A percentile compares a stretch with the other conserved stretches of the same genome.
Evolutionary conservation across 352 stramenopile species (phyloP).

Genomic region (Globisporangium perplexum): DNA sequence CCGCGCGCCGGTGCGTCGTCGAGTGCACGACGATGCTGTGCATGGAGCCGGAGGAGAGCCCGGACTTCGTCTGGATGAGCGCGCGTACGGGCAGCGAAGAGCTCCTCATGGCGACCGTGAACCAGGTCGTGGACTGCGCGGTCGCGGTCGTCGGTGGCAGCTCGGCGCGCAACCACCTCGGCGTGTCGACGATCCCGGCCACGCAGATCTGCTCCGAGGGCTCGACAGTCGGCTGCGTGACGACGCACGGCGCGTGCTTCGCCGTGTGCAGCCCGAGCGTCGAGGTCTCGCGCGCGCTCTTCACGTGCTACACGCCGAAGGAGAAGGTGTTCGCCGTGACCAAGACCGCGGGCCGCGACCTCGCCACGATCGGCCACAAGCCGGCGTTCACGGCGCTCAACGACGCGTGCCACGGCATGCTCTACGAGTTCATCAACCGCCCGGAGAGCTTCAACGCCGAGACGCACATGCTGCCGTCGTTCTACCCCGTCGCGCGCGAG

Average conservation of each 20-base stretch:
- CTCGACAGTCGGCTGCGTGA: constrained; percentile 51
- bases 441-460: constrained; percentile 65
- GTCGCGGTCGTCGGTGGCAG: constrained; percentile 60
- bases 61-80: constrained; percentile 79
- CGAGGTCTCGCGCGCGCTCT: constrained; percentile 68
- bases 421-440: constrained; percentile 54
- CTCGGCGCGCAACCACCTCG: constrained; percentile 24
- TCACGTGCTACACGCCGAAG: constrained; percentile 80
- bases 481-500: constrained; percentile 66
- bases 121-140: constrained; percentile 71
- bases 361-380: constrained; percentile 64
- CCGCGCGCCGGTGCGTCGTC: constrained; percentile 49
- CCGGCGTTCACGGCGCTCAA: constrained; percentile 68
- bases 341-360: constrained; percentile 50
- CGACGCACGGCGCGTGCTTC: constrained; percentile 62
- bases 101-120: constrained; percentile 51
- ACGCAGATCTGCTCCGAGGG: constrained; percentile 80
- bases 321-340: constrained; percentile 65
- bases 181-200: constrained; percentile 16
- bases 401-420: constrained; percentile 65
- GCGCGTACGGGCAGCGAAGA: constrained; percentile 56
- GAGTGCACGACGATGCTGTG: constrained; percentile 66
- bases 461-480: constrained; percentile 55
- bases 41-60: constrained; percentile 68
- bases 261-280: constrained; percentile 77